These are phyloP conservation scores for Candida suzukii DNA, from an alignment of 805 yeast species.

Conservation along the genomic window DNA sequence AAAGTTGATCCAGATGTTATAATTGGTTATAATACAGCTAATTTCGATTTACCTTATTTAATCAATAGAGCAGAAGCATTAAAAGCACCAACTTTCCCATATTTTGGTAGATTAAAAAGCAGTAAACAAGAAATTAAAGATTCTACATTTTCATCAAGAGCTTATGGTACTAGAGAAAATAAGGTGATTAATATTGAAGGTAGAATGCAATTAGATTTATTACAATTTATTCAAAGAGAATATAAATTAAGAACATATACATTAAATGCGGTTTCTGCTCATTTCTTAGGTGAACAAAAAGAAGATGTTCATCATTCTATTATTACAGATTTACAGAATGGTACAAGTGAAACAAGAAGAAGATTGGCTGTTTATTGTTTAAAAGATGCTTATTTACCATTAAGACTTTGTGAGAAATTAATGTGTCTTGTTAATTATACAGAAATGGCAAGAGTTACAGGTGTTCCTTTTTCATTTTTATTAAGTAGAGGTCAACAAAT, in stretches of 20 bases:
- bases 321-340: constrained; percentile 90
- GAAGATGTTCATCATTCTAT: constrained; percentile 98
- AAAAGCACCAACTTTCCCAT: constrained; percentile 63
- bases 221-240: constrained; percentile 91
- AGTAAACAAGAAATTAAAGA: constrained; percentile 76
- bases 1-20: constrained; percentile 92
- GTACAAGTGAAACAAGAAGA: constrained; percentile 86
- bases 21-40: constrained; percentile 91
- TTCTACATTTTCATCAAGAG: constrained; percentile 83
- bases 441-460: constrained; percentile 99
- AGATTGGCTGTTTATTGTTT: constrained; percentile 95
- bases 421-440: constrained; percentile 97
- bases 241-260: constrained; percentile 93
- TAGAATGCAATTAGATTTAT: constrained; percentile 86
- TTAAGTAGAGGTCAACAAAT: constrained; percentile 94
- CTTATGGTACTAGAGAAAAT: constrained; percentile 93
- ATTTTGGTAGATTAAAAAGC: constrained; percentile 67
- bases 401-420: constrained; percentile 80
- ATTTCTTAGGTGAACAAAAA: constrained; percentile 89
- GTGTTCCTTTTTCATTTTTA: constrained; percentile 91
- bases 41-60: constrained; percentile 91
- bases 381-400: constrained; percentile 90
- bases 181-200: constrained; percentile 92
- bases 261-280: constrained; percentile 89
- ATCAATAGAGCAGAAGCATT: constrained; percentile 81